Conservation (phyloP, 108 stramenopile species). For the Bacterosira constricta region DNA sequence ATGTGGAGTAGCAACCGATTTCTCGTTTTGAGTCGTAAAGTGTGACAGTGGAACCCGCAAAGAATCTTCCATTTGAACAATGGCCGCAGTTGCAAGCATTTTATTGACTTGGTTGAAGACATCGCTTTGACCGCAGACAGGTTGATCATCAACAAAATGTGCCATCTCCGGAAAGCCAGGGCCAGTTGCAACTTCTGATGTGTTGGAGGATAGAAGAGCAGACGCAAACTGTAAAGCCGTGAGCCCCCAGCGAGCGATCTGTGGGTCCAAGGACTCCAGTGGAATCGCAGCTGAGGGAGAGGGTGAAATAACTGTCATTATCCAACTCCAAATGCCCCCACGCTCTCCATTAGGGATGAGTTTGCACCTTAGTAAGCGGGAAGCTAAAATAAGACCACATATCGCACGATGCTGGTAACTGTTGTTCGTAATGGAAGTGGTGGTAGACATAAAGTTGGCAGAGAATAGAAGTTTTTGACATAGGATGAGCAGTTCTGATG, state of each 20-base stretch:
- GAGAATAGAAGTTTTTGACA: constrained; percentile 48
- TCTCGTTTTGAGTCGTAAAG: background rate
- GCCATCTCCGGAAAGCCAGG: constrained; percentile 1
- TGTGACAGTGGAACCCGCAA: constrained; percentile 14
- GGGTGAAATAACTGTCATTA: constrained; percentile 36
- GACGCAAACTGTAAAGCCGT: constrained; percentile 39
- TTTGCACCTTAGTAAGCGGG: constrained; percentile 37
- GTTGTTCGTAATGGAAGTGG: constrained; percentile 1
- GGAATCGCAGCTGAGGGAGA: constrained; percentile 14
- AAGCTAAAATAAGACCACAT: constrained; percentile 40
- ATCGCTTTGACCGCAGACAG: constrained; percentile 38
- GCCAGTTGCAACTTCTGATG: background rate
- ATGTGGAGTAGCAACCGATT: too few relatives aligned
- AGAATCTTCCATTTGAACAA: constrained; percentile 42
- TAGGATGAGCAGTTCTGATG: constrained; percentile 40
- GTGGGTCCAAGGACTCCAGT: constrained; percentile 24
- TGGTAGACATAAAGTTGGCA: constrained; percentile 1
- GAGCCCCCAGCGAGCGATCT: constrained; percentile 42
- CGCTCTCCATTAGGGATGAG: constrained; percentile 32
- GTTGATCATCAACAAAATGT: constrained; percentile 18
- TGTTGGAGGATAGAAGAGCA: background rate
- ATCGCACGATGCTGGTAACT: constrained; percentile 24
- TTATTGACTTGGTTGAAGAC: constrained; percentile 47
- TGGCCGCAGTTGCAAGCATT: constrained; percentile 44
- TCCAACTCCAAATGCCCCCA: constrained; percentile 35